Evolutionary conservation across 2,329 filamentous ascomycete genomes (phyloP).

Genomic region (Massarina eburnea): DNA sequence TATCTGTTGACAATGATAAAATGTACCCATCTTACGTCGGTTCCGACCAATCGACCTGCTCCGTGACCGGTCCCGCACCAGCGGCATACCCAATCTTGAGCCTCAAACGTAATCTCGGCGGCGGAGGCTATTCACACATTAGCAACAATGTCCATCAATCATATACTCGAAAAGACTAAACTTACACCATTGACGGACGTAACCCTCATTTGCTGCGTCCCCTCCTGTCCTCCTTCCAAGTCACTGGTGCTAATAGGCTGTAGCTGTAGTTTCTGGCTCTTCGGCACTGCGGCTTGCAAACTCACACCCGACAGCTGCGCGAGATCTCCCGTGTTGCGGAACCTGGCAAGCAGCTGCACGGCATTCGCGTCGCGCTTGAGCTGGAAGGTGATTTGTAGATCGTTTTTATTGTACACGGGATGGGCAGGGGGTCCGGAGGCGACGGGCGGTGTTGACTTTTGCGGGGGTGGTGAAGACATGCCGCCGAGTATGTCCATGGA

Average conservation of each 20-base stretch:
- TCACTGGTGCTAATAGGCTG: slow-evolving; percentile 84
- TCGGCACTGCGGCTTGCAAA: slow-evolving; percentile 92
- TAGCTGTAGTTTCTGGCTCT: slow-evolving; percentile 90
- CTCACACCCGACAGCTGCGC: slow-evolving; percentile 72
- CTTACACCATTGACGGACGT: slow-evolving; percentile 85
- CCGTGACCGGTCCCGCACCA: slow-evolving; percentile 70
- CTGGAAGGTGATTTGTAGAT: slow-evolving; percentile 76
- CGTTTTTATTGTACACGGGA: slow-evolving; percentile 83
- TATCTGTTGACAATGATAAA: no score
- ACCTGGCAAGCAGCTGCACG: slow-evolving; percentile 80
- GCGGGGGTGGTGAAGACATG: slow-evolving; percentile 52
- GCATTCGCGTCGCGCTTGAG: slow-evolving; percentile 79
- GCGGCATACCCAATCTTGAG: slow-evolving; percentile 81
- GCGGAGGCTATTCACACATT: slow-evolving; percentile 61
- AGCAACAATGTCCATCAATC: slow-evolving; percentile 14
- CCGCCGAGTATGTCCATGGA: slow-evolving; percentile 47
- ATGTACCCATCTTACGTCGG: slow-evolving; percentile 45
- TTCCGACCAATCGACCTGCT: slow-evolving; percentile 97
- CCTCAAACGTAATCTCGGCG: slow-evolving; percentile 72
- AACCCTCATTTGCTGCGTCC: slow-evolving; percentile 88
- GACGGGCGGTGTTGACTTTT: slow-evolving; percentile 42
- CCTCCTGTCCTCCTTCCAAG: slow-evolving; percentile 75
- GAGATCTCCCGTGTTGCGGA: slow-evolving; percentile 73
- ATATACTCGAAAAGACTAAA: slow-evolving; percentile 31
- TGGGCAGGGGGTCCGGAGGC: slow-evolving; percentile 54